Evolutionary conservation across 73 alveolate genomes (phyloP), one percentile per base, ranked within the genome.

Genomic region (Stentor coeruleus): DNA sequence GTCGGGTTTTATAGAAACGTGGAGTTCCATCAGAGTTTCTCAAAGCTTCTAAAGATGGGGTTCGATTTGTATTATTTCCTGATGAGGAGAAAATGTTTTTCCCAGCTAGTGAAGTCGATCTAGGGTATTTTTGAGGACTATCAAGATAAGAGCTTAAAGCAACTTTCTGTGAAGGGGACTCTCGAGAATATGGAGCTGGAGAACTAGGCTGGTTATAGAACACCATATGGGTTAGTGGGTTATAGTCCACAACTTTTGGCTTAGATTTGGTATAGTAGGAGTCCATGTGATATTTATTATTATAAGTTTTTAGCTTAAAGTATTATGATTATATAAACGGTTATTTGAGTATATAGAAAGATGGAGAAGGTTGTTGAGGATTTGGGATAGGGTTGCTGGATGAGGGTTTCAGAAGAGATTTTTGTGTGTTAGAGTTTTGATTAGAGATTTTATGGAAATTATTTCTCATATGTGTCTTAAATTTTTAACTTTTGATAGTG

Each of bases 241-340:
- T 66, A 2, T 66, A 66, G 39, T 66, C 79, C n/a, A 28, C 0
- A 3, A 66, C 40, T 66, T 66, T 66, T 2, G 79, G 79, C 40
- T 31, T 66, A 1, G 79, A 0, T 66, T 66, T 66, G n/a, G 79
- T 66, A 66, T 66, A 66, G 33, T 66, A 66, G 15, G 79, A 14
- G 11, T 20, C 37, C 79, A 66, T 66, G n/a, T n/a, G n/a, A n/a
- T n/a, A n/a, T n/a, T n/a, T n/a, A n/a, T n/a, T n/a, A n/a, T n/a
- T n/a, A n/a, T n/a, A n/a, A n/a, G n/a, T n/a, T n/a, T n/a, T n/a
- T n/a, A n/a, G n/a, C n/a, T n/a, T n/a, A n/a, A n/a, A n/a, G n/a
- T n/a, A n/a, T n/a, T n/a, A n/a, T n/a, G n/a, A n/a, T n/a, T n/a
- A n/a, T n/a, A n/a, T n/a, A n/a, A n/a, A n/a, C n/a, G n/a, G n/a